Evolutionary conservation across 345 rosid species (phyloP).

Genomic region (Trapa bicornis): DNA sequence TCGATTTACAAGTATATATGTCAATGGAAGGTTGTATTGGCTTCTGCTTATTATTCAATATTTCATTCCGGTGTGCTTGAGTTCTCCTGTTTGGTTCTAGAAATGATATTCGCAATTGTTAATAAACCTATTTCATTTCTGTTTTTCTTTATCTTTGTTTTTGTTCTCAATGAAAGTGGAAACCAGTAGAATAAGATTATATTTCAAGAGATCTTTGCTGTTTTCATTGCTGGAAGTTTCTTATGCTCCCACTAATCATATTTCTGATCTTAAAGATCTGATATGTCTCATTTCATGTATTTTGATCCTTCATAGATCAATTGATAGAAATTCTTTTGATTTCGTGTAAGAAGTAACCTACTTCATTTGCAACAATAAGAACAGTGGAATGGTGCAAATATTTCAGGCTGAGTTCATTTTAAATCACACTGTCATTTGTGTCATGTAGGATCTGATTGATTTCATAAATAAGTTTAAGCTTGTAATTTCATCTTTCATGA

Average conservation of each 20-base stretch:
- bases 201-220: not conserved
- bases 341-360: not conserved
- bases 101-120: not conserved
- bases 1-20: not conserved
- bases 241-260: not conserved
- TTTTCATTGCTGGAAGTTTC: not conserved
- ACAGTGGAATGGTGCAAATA: not conserved
- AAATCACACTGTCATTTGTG: not conserved
- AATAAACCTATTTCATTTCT: not conserved
- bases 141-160: too few relatives aligned
- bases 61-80: not conserved
- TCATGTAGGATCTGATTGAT: not conserved
- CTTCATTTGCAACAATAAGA: not conserved
- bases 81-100: not conserved
- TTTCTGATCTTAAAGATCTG: not conserved
- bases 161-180: not conserved
- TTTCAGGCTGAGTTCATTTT: not conserved
- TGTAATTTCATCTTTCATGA: not conserved
- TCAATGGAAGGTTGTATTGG: not conserved
- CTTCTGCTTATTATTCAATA: not conserved
- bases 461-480: not conserved
- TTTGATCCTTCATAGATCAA: not conserved
- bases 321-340: not conserved
- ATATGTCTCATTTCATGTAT: not conserved
- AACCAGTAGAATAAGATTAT: not conserved